Conservation (phyloP, 202 grass and related monocot genomes). For the Setaria viridis region DNA sequence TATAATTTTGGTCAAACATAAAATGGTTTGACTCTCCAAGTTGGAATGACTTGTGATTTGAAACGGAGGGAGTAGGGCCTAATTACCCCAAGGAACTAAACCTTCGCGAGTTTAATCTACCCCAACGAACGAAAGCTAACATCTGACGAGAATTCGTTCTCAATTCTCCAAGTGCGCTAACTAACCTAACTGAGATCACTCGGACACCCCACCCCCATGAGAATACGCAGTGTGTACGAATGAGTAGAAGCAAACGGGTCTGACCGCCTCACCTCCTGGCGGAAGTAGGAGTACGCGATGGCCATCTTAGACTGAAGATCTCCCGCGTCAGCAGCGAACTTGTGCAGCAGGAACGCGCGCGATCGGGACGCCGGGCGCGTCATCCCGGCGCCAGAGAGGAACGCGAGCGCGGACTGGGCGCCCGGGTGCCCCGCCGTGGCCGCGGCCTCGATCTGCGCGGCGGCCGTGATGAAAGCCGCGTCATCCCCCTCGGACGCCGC, state of each 20-base stretch:
- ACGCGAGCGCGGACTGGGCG: slow-evolving; percentile 84
- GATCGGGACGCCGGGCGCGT: slow-evolving; percentile 68
- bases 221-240: not conserved
- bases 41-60: too few species aligned
- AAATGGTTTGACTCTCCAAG: too few species aligned
- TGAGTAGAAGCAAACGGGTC: slow-evolving; percentile 5
- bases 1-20: too few species aligned
- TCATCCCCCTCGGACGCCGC: slow-evolving; percentile 74
- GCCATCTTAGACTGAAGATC: slow-evolving; percentile 97
- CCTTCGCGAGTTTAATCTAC: not conserved
- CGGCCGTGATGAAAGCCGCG: slow-evolving; percentile 59
- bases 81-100: not conserved
- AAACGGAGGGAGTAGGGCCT: not conserved
- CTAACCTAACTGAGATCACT: not conserved
- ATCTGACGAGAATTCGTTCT: not conserved
- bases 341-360: slow-evolving; percentile 86
- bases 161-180: not conserved
- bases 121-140: not conserved
- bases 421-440: slow-evolving; percentile 65
- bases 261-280: slow-evolving; percentile 67
- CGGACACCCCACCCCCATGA: slow-evolving; percentile 13
- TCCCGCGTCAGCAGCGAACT: slow-evolving; percentile 85
- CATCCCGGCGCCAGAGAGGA: slow-evolving; percentile 76
- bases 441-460: slow-evolving; percentile 81
- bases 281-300: slow-evolving; percentile 88